Evolutionary conservation across 148 eudicot genomes (phyloP), one percentile per base, ranked within the genome.

Genomic region (Nepenthes gracilis): DNA sequence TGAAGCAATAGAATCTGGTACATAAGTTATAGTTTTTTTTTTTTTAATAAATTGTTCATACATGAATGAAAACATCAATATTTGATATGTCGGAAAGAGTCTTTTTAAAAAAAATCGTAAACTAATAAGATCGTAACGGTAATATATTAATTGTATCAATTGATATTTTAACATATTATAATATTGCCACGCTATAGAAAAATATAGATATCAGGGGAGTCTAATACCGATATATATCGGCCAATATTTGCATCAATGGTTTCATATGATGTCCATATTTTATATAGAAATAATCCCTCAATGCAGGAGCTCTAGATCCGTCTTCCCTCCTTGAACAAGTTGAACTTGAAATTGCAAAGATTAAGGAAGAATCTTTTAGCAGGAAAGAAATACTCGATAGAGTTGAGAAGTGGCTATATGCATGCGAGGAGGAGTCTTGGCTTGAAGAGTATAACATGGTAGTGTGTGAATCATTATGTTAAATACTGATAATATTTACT

Each of bases 371-470:
- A 78, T 89, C 96, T 43, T 80, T 81, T 64, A 84, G 92, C 78
- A 78, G 99, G 61, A 84, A 88, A 79, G 99, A 93, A 66, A 84
- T 93, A 72, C 81, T 93, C 33, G 99, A 93, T 45, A 84, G 66
- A 72, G 89, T 93, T 49, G 99, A 93, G 72, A 88, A 84, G 72
- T 93, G 96, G 96, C 60, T 82, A 72, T 81, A 69, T 36, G 96
- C 95, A 10, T 77, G 96, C 57, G 96, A 86, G 43, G 99, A 93
- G 74, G 96, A 93, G 72, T 74, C 77, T 67, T 93, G 99, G 99
- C 96, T 93, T 32, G 99, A 93, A 65, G 85, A 93, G 47, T 93
- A 93, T 57, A 93, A 82, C 47, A 81, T 76, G 95, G 99, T 93
- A 74, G 14, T 33, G 33, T 38, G 47, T 54, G 35, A 36, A 43